Percentiles rank a stretch among this genome's conserved stretches.
Conservation (phyloP, 371 early-diverging fungal genomes). For the Coemansia sp. region DNA sequence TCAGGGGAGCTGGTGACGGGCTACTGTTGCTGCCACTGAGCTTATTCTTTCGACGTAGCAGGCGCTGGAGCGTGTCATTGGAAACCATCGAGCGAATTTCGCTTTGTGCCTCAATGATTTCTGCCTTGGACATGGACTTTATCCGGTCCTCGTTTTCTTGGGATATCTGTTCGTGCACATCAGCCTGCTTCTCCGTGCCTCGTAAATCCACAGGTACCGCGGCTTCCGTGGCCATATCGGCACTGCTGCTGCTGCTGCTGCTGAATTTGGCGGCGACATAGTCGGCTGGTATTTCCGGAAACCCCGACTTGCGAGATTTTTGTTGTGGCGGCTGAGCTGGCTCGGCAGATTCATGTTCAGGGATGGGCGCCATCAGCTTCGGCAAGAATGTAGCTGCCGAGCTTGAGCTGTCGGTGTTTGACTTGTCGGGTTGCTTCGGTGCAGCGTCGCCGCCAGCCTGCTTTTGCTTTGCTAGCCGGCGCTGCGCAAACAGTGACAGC, state of each 20-base stretch:
- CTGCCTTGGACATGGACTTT: constrained; percentile 23
- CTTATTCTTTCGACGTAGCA: constrained; percentile 8
- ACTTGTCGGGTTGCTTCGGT: background rate
- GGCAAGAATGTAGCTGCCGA: constrained; percentile 31
- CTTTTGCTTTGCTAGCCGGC: constrained; percentile 40
- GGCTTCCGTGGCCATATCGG: background rate
- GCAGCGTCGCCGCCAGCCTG: background rate
- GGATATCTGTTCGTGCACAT: constrained; percentile 28
- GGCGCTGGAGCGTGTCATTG: constrained; percentile 24
- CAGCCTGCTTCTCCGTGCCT: constrained; percentile 3
- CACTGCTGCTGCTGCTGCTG: background rate
- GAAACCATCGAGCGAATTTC: constrained; percentile 40
- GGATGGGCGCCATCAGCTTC: constrained; percentile 44
- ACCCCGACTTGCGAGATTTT: constrained; percentile 21
- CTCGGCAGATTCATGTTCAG: constrained; percentile 19
- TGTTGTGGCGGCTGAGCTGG: constrained; percentile 17
- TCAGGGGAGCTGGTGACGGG: background rate
- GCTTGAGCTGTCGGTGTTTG: background rate
- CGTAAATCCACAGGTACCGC: background rate
- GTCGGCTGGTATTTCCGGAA: constrained; percentile 33
- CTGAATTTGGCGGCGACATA: background rate
- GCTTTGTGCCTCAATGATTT: constrained; percentile 44
- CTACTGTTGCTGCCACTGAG: background rate
- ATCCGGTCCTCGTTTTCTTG: constrained; percentile 23
- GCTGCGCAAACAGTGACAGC: constrained; percentile 52